These are phyloP conservation scores for Crassisporium funariophilum DNA, from an alignment of 768 basidiomycete genomes.

Conservation along the genomic window DNA sequence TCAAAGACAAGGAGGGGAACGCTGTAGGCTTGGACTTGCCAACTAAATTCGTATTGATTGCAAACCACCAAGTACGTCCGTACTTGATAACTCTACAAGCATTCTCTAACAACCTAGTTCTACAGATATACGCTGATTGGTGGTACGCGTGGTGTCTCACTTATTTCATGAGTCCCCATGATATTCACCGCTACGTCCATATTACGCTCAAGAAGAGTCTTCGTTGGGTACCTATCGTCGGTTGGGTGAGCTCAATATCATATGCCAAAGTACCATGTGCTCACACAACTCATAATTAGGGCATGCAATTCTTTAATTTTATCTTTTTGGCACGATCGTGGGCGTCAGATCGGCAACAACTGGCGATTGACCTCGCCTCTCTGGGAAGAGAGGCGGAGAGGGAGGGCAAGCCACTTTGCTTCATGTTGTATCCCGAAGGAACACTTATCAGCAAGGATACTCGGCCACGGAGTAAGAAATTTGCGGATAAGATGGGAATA, in stretches of 20 bases:
- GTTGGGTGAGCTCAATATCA: constrained; percentile 63
- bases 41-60: constrained; percentile 78
- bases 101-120: no score
- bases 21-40: constrained; percentile 70
- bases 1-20: constrained; percentile 57
- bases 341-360: constrained; percentile 76
- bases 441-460: constrained; percentile 90
- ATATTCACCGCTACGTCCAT: constrained; percentile 70
- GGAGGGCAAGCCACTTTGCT: constrained; percentile 70
- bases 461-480: constrained; percentile 81
- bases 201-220: constrained; percentile 94
- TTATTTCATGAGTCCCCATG: constrained; percentile 66
- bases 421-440: constrained; percentile 94
- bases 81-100: no score
- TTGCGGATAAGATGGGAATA: constrained; percentile 85
- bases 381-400: constrained; percentile 71
- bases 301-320: constrained; percentile 93
- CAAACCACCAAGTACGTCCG: constrained; percentile 95
- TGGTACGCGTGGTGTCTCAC: constrained; percentile 87
- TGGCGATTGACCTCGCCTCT: constrained; percentile 65
- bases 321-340: constrained; percentile 92
- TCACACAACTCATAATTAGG: constrained; percentile 42
- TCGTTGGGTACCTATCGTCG: constrained; percentile 80
- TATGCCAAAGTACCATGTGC: background rate
- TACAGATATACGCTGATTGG: constrained; percentile 78